Evolutionary conservation across 768 basidiomycete genomes (phyloP).

Genomic region (Leccinum truebloodii): DNA sequence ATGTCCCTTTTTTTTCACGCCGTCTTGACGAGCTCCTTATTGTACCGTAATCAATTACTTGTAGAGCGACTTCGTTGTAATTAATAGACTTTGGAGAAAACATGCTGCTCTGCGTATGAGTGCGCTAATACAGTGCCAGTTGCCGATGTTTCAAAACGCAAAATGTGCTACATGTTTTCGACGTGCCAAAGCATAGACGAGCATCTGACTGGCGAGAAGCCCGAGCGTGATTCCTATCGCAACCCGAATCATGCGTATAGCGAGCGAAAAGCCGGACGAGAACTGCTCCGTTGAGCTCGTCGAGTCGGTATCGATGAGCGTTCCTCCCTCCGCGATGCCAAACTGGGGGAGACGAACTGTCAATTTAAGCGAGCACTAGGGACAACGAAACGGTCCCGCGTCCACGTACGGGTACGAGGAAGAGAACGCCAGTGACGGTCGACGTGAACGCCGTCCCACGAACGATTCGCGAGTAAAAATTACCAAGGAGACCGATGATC

Average conservation of each 20-base stretch:
- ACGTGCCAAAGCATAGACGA: conserved; percentile 73
- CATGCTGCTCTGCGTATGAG: not conserved
- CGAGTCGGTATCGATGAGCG: conserved; percentile 53
- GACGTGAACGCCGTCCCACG: conserved; percentile 85
- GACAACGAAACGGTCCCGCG: not conserved
- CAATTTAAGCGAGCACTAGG: not conserved
- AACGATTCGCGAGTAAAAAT: conserved; percentile 73
- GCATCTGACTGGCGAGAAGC: conserved; percentile 75
- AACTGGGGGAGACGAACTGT: conserved; percentile 46
- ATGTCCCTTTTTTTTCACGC: conserved; percentile 12
- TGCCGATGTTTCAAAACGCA: conserved; percentile 55
- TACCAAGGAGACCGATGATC: conserved; percentile 76
- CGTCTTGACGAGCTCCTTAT: conserved; percentile 23
- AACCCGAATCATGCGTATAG: conserved; percentile 80
- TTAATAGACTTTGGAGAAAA: conserved; percentile 26
- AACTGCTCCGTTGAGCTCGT: conserved; percentile 61
- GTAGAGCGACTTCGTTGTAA: conserved; percentile 34
- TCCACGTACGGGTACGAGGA: conserved; percentile 77
- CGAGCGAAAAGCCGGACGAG: conserved; percentile 76
- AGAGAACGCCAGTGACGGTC: conserved; percentile 93
- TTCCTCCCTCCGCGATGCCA: conserved; percentile 74
- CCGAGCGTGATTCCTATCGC: conserved; percentile 86
- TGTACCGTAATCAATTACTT: conserved; percentile 32
- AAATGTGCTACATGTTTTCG: conserved; percentile 75
- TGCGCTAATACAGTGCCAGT: not conserved